Evolutionary conservation across 306 rosid species (phyloP), one percentile per base, ranked within the genome.

Genomic region (Cotoneaster glaucophyllus): DNA sequence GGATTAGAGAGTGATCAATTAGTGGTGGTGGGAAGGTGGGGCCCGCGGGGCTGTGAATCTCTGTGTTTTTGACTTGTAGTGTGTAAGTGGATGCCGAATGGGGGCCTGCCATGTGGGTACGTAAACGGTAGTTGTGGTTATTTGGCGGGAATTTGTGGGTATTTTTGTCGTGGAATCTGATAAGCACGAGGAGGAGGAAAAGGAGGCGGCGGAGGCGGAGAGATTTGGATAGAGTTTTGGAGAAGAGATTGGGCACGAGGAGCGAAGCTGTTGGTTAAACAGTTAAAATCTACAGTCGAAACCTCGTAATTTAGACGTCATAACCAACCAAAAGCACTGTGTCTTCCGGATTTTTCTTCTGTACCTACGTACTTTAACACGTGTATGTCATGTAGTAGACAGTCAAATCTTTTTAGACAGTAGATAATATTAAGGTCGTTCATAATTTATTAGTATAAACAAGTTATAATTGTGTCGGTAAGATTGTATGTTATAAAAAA

Each of bases 1-100:
- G 87, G 88, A 79, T 86, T 81, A 37, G 75, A 78, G 89, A 76
- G 75, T 79, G 86, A 90, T 87, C 91, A 91, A 91, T 91, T 89
- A 91, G 87, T 91, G 94, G 88, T 62, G 85, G 80, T 71, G 82
- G 67, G 7, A 28, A 48, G 82, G 74, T 85, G 82, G 90, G 77
- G 10, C 78, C 72, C 3, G 1, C 9, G 22, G 11, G 14, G 71
- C 44, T 22, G 3, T 32, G 8, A 22, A 65, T 41, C 31, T 59
- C 70, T 79, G 29, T 43, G 2, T 2, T 43, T 10, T 19, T 4
- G 5, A 26, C 25, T 24, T 15, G 15, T n/a, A 19, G 37, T 18
- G 50, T 5, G 44, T 17, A 0, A 10, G 8, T 0, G 0, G 6
- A 0, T 0, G 0, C 0, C 66, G 9, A 74, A 58, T 56, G 44